Evolutionary conservation across 164 flowering plant genomes (phyloP), one percentile per base, ranked within the genome.

Genomic region (Saururus chinensis): DNA sequence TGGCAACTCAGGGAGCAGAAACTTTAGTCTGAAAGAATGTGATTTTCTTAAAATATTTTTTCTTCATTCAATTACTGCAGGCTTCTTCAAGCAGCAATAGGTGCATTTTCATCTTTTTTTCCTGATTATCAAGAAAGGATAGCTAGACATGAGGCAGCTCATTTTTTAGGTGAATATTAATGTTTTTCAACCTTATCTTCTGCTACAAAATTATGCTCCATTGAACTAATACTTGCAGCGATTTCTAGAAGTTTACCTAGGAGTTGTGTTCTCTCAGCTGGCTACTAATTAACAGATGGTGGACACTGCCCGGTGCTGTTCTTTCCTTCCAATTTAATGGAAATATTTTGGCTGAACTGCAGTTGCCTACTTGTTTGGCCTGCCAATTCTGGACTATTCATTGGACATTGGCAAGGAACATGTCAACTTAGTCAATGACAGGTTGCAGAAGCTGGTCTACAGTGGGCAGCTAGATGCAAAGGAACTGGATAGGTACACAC

Each of bases 141-240:
- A 59, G 84, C 89, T 23, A 77, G 92, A 63, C 98, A 93, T 76
- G 97, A 93, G 79, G 96, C 98, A 19, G 98, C 97, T 61, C 98
- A 93, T 64, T 93, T 93, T 66, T 71, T 93, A 73, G 84, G 98
- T 89, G 74, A 64, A 51, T 19, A 61, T 42, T 51, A 10, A 2
- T 12, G 14, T 45, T 45, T 42, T 45, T 45, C n/a, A 45, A 17
- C 49, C 14, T 8, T 12, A 12, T 8, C 12, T 2, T 41, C 11
- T 41, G 11, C 45, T 8, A 8, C 12, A 9, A 41, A 8, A 41
- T 41, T 8, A 2, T 41, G 45, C 12, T 0, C 11, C 45, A 41
- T 45, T 30, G 37, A 30, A 30, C 6, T 2, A 30, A 2, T 30
- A 6, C 37, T 30, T 30, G 6, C 4, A 30, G 37, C 37, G 2